Evolutionary conservation across 495 filamentous ascomycete species (phyloP), one percentile per base, ranked within the genome.

Genomic region (Ascobolus immersus): DNA sequence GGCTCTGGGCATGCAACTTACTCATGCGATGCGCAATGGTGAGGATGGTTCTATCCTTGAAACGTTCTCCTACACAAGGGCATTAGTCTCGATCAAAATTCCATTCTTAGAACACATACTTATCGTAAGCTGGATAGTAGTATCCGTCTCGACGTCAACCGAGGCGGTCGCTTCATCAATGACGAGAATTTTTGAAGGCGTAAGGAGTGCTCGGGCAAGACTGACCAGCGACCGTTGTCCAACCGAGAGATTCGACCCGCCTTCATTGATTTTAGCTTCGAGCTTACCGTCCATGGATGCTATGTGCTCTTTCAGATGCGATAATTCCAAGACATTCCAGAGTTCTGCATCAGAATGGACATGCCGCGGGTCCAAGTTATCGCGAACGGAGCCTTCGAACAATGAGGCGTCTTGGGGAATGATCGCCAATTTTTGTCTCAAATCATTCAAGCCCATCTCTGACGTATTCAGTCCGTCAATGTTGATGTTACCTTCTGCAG

Each of bases 1-100:
- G 34, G 34, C 25, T 37, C 34, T 17, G 18, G 11, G 24, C 30
- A 38, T 38, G 11, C 8, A 19, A 8, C 30, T 81, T 94, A 55
- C 93, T 91, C 55, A 99, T 89, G 27, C 86, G 69, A 52, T 96
- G 86, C 31, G 86, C 86, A 47, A 96, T 91, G 1, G 89, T 94
- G 46, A 99, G 80, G 52, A 99, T 94, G 12, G 89, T 99, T 13
- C 82, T 67, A 48, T 93, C 38, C 5, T 42, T 39, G 33, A 46
- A 46, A 24, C 42, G 32, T 12, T 46, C 44, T 10, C 44, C 44
- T 46, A 37, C 27, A 25, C 37, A 45, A 39, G 14, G 17, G n/a
- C 7, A 7, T 7, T 7, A 7, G n/a, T 25, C 22, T 25, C 22
- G 22, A 7, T 25, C 7, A n/a, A 7, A 25, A 25, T 7, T 7